Conservation (phyloP, 78 protist genomes). For the Dictyostelium discoideum region DNA sequence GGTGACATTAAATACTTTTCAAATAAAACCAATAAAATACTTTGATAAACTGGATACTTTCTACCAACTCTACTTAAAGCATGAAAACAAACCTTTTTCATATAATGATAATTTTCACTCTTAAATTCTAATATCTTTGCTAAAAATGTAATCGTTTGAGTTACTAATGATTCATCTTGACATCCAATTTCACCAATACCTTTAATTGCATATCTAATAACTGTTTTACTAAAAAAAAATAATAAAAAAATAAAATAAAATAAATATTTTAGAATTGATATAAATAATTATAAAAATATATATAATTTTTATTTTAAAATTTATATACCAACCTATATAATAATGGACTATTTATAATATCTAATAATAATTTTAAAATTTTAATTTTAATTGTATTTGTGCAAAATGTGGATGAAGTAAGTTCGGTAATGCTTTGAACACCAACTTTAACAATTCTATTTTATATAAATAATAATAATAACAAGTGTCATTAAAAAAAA, state of each 20-base stretch:
- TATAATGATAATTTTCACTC: conserved; percentile 55
- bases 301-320: no score
- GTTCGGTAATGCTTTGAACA: conserved; percentile 39
- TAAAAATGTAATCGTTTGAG: conserved; percentile 46
- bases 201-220: conserved; percentile 20
- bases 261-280: no score
- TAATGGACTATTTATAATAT: conserved; percentile 53
- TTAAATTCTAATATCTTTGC: conserved; percentile 69
- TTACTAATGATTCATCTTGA: conserved; percentile 70
- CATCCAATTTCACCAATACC: conserved; percentile 54
- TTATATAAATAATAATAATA: neutral
- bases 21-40: conserved; percentile 19
- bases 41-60: conserved; percentile 57
- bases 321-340: conserved; percentile 20
- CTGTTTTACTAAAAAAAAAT: conserved; percentile 30
- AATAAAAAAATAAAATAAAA: no score
- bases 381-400: neutral
- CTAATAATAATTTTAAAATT: conserved; percentile 39
- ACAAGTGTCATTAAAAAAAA: neutral
- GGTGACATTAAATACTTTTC: conserved; percentile 40
- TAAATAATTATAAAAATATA: neutral
- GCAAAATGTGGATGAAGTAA: conserved; percentile 1
- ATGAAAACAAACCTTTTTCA: conserved; percentile 51
- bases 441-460: conserved; percentile 58
- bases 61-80: conserved; percentile 77